A percentile compares a stretch with the other conserved stretches of the same genome.
These are phyloP conservation scores for Parathielavia appendiculata DNA, from an alignment of 495 filamentous ascomycete genomes.

Conservation along the genomic window DNA sequence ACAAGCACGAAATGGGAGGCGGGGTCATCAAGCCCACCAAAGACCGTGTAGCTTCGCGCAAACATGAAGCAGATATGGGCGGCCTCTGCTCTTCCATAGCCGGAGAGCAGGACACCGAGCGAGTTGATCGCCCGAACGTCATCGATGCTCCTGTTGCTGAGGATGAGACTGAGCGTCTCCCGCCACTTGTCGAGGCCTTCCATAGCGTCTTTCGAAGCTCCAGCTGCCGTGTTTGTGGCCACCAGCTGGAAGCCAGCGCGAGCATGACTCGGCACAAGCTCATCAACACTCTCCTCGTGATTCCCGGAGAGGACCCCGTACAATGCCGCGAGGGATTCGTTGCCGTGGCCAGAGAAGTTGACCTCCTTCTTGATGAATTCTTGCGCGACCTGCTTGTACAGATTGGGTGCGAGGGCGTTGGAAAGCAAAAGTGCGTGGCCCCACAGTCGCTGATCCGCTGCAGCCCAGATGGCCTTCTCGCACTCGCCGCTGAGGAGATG, in stretches of 20 bases:
- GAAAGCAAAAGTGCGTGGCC: constrained; percentile 92
- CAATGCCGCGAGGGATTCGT: constrained; percentile 79
- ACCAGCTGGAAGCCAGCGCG: constrained; percentile 88
- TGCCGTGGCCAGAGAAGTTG: constrained; percentile 66
- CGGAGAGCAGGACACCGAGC: constrained; percentile 75
- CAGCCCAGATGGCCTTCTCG: constrained; percentile 89
- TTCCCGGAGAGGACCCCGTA: constrained; percentile 94
- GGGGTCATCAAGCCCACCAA: constrained; percentile 80
- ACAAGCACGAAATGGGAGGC: constrained; percentile 74
- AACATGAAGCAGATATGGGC: constrained; percentile 80
- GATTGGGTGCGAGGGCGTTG: constrained; percentile 60
- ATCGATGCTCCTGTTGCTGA: constrained; percentile 78
- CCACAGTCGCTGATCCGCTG: constrained; percentile 92
- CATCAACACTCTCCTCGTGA: constrained; percentile 88
- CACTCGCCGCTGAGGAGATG: constrained; percentile 73
- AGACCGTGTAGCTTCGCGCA: constrained; percentile 52
- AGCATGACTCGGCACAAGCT: constrained; percentile 91
- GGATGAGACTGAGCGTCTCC: constrained; percentile 77
- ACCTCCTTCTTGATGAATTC: constrained; percentile 94
- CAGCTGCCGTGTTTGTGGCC: constrained; percentile 58
- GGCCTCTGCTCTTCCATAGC: constrained; percentile 84
- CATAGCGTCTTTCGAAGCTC: constrained; percentile 62
- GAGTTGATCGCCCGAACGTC: constrained; percentile 72
- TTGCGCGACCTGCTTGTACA: constrained; percentile 87
- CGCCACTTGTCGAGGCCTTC: constrained; percentile 90